These are phyloP conservation scores for Termitomyces titanicus DNA, from an alignment of 768 basidiomycete genomes.

Conservation along the genomic window DNA sequence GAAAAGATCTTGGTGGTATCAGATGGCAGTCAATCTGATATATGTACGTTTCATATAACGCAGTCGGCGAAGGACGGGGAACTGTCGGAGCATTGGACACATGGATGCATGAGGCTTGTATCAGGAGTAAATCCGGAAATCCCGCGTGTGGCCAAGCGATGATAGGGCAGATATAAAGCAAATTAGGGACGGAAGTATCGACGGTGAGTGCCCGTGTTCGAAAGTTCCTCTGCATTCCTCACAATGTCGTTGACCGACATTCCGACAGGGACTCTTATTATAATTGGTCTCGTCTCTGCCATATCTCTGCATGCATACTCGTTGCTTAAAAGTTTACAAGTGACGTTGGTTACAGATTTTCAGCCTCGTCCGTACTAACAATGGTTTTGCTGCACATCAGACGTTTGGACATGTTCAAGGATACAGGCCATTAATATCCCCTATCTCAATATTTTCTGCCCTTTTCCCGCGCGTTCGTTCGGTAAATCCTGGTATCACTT, in stretches of 20 bases:
- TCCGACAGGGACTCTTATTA: neutral
- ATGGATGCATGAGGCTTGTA: too few relatives aligned
- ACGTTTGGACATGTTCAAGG: conserved; percentile 7
- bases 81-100: too few relatives aligned
- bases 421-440: conserved; percentile 11
- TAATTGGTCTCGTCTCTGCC: conserved; percentile 1
- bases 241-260: neutral
- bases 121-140: too few relatives aligned
- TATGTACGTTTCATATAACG: too few relatives aligned
- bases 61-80: too few relatives aligned
- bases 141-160: too few relatives aligned
- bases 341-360: neutral
- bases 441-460: conserved; percentile 4
- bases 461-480: conserved; percentile 7
- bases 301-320: conserved; percentile 4
- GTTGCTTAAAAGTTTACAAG: neutral
- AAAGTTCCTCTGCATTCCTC: neutral
- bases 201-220: too few relatives aligned
- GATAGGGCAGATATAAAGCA: too few relatives aligned
- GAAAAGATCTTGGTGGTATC: too few relatives aligned
- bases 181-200: too few relatives aligned
- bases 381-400: neutral
- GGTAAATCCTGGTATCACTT: conserved; percentile 14
- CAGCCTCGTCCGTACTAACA: neutral
- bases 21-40: too few relatives aligned